Base-by-base conservation (phyloP, 768 basidiomycete species). In the Suillus spraguei region DNA sequence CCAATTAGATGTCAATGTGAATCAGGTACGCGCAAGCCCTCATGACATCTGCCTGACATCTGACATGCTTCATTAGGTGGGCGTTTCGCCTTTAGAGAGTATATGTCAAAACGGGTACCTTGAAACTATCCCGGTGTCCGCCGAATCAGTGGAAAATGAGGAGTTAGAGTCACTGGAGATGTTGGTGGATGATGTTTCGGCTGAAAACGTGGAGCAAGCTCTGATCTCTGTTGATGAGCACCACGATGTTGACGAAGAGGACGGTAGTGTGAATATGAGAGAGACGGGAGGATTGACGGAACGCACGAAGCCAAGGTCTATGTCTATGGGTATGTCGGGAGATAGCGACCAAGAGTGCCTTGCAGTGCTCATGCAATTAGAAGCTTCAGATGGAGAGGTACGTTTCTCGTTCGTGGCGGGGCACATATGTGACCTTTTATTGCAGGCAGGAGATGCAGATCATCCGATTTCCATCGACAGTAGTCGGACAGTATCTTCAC, bases 251-350 rank as follows among this genome's bases (percentile, higher is more conserved):
- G 38, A 58, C 24, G 55, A 58, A 20, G 56, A 41, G 11, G 6
- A 38, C 11, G 6, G 22, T 39, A 17, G 3, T 41, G 24, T 32
- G 6, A 17, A 13, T 42, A 58, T 24, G 39, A 41, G 17, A 20
- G 6, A 10, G 41, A 28, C 16, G 13, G 9, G 17, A 10, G 11
- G 5, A 58, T 20, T 13, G 5, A 17, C 39, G 6, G 6, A 17
- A 17, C 35, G 17, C 5, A 22, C 9, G 10, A 16, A 20, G 22
- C 20, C 4, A 56, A 50, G 16, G 46, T 28, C 17, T 53, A 47
- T 8, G 33, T 35, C 16, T 63, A 72, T n/a, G 74, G 66, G 22
- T 7, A 61, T 33, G 72, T 70, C 50, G n/a, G 67, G 63, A 10
- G 53, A 13, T 38, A 65, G 63, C 42, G 53, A 13, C 3, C 17